These are phyloP conservation scores for Rhynchosporium agropyri DNA, from an alignment of 2,329 filamentous ascomycete species.

Conservation along the genomic window DNA sequence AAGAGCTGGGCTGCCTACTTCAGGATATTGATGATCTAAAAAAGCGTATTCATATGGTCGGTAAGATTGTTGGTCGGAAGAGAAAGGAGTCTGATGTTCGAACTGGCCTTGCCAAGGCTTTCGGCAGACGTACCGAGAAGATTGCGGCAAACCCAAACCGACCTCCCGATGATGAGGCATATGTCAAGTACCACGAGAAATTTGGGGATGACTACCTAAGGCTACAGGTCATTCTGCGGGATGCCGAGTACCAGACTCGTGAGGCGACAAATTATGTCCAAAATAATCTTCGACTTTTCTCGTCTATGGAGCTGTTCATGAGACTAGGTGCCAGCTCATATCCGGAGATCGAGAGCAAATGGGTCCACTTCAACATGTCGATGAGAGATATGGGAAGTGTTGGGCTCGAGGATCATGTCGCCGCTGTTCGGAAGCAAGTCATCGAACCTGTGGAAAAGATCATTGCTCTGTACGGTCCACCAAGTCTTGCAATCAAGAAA, in stretches of 20 bases:
- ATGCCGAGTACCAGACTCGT: conserved; percentile 91
- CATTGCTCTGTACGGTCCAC: conserved; percentile 79
- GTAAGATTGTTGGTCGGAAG: conserved; percentile 80
- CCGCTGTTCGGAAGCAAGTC: conserved; percentile 71
- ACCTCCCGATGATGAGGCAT: conserved; percentile 74
- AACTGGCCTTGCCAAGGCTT: conserved; percentile 82
- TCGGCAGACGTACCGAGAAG: conserved; percentile 67
- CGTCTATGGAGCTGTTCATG: conserved; percentile 82
- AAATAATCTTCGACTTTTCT: conserved; percentile 78
- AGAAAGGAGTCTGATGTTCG: conserved; percentile 88
- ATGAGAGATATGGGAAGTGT: conserved; percentile 84
- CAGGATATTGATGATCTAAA: conserved; percentile 94
- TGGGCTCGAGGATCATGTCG: conserved; percentile 80
- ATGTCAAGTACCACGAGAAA: conserved; percentile 78
- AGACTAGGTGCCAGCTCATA: conserved; percentile 74
- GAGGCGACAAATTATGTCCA: conserved; percentile 78
- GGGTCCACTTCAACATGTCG: conserved; percentile 86
- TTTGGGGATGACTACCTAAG: conserved; percentile 93
- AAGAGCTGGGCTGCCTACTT: conserved; percentile 64
- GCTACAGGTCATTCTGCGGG: conserved; percentile 80
- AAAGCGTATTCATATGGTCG: conserved; percentile 90
- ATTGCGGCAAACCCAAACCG: conserved; percentile 71
- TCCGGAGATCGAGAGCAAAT: conserved; percentile 89
- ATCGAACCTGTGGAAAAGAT: conserved; percentile 81
- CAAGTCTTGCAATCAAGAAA: conserved; percentile 89